Evolutionary conservation across 225 moss, liverwort and hornwort genomes (phyloP).

Genomic region (Bryum argenteum): DNA sequence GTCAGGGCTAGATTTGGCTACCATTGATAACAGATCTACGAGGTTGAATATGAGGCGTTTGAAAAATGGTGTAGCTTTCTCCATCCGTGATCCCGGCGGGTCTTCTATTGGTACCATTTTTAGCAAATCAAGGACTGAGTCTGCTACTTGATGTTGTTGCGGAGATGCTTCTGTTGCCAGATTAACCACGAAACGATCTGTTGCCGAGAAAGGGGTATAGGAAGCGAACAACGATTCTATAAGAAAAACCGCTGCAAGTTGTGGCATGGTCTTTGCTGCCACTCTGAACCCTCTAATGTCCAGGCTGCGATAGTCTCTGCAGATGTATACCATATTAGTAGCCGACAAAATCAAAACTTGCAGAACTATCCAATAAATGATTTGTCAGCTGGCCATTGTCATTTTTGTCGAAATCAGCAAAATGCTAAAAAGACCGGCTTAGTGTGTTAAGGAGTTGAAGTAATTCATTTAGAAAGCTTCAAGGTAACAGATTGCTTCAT

Average conservation of each 20-base stretch:
- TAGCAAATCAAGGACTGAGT: conserved; percentile 27
- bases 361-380: not conserved
- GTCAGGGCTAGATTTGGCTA: conserved; percentile 29
- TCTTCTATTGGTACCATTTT: not conserved
- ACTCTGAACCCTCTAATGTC: conserved; percentile 35
- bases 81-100: not conserved
- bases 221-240: conserved; percentile 43
- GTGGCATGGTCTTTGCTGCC: conserved; percentile 49
- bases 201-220: conserved; percentile 11
- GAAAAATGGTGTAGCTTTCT: conserved; percentile 20
- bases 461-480: too few relatives aligned
- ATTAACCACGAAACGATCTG: conserved; percentile 36
- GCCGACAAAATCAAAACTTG: not conserved
- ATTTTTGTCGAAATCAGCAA: too few relatives aligned
- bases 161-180: conserved; percentile 39
- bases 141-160: conserved; percentile 30
- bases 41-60: conserved; percentile 31
- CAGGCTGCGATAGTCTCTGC: conserved; percentile 26
- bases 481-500: too few relatives aligned
- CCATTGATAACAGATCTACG: conserved; percentile 33
- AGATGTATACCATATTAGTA: conserved; percentile 12
- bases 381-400: not conserved
- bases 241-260: conserved; percentile 44
- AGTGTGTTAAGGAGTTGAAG: too few relatives aligned
- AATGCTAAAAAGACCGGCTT: too few relatives aligned